Evolutionary conservation across 352 stramenopile species (phyloP).

Genomic region (Globisporangium viniferum): DNA sequence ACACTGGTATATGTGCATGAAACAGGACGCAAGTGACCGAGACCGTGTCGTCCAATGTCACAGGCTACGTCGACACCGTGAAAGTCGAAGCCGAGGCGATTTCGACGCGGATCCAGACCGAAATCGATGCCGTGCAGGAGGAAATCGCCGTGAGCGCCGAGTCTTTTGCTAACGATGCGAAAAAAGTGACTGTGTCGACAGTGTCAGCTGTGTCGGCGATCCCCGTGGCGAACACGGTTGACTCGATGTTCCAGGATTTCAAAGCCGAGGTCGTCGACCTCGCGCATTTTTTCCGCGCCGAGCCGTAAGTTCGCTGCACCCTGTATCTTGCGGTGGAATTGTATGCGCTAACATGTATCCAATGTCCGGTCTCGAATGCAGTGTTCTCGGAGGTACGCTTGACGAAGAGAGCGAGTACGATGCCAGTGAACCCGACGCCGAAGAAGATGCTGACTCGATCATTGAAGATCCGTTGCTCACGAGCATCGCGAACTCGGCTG

Average conservation of each 20-base stretch:
- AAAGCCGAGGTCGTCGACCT: conserved; percentile 16
- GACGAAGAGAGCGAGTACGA: conserved; percentile 5
- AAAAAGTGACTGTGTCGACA: conserved; percentile 3
- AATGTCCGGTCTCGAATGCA: background rate
- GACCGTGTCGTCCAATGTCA: conserved; percentile 48
- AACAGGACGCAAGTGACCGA: conserved; percentile 53
- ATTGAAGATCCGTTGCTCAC: conserved; percentile 5
- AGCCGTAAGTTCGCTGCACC: conserved; percentile 1
- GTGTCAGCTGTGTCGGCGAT: background rate
- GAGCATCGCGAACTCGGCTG: background rate
- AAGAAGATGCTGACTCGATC: conserved; percentile 2
- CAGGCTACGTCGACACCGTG: conserved; percentile 51
- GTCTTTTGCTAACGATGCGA: conserved; percentile 12
- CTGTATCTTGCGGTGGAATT: background rate
- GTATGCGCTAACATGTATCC: background rate
- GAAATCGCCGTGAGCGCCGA: conserved; percentile 23
- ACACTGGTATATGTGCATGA: background rate
- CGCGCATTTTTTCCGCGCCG: conserved; percentile 8
- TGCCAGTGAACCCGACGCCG: background rate
- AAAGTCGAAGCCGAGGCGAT: conserved; percentile 54
- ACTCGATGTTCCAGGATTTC: conserved; percentile 19
- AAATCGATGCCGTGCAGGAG: conserved; percentile 39
- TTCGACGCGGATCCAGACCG: conserved; percentile 40
- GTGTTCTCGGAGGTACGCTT: background rate
- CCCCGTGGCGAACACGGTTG: conserved; percentile 5